Evolutionary conservation across 495 filamentous ascomycete species (phyloP), one percentile per base, ranked within the genome.

Genomic region (Neurospora sp.): DNA sequence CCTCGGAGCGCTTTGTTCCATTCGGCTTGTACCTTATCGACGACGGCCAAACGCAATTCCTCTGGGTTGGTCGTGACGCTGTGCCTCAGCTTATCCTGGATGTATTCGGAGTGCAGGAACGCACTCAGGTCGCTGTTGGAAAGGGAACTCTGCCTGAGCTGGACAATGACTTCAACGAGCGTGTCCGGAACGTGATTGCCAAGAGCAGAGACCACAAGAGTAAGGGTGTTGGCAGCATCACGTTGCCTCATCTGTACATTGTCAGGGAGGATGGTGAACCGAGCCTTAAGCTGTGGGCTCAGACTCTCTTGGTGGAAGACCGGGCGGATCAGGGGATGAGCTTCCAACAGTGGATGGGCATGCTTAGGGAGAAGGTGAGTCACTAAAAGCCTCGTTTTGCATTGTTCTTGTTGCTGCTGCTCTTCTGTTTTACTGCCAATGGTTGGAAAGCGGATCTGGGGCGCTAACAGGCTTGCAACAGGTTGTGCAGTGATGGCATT

Each of bases 1-100:
- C 94, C 18, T 96, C 94, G 0, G 92, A 93, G 76, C 88, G 91
- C 39, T 85, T 99, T 61, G 92, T 94, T n/a, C 88, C 93, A 0
- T 97, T 94, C 78, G 96, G 96, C n/a, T 87, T 98, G 1, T 98
- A 99, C 80, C 88, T 99, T 71, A 96, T 99, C 77, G 96, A 98
- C 78, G 96, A 99, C 78, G 94, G 94, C 18, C 94, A 98, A 80
- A 97, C 93, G 18, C 96, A 99, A 79, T 99, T 99, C 87, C 85
- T 99, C 70, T 99, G 96, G 96, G 89, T 99, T 37, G 96, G 96
- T 18, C 88, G 94, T 39, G 94, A 98, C 74, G 92, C 95, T 0
- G 93, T 98, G 8, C 93, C 94, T 3, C 93, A 97, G 81, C 87
- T 99, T 0, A 85, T 98, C 31, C 78, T 85, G 61, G 96, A 99